Base-by-base conservation (phyloP, 2,329 filamentous ascomycete genomes). In the Xylaria sp. region DNA sequence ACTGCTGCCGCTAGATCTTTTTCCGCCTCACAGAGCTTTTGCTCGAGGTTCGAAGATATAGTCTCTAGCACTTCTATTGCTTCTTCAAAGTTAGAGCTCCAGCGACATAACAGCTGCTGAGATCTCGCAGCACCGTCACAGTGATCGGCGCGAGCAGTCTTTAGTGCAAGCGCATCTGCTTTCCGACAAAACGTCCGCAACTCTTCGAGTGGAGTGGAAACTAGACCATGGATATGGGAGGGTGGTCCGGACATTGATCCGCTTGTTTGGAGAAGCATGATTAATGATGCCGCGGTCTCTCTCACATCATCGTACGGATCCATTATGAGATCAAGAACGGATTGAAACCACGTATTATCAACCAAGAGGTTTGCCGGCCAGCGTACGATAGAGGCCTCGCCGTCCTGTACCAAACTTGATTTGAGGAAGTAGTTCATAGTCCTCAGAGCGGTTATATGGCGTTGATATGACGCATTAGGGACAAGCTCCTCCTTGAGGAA, bases 241-340 rank as follows among this genome's bases (percentile, higher is more conserved):
- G 40, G 59, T 61, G 52, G 64, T 21, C 25, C 66, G 46, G 52
- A 67, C 37, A 65, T 60, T 19, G 72, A 79, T 23, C 76, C 72
- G 15, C 73, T 68, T 23, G 78, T 75, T 2, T 79, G 76, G 40
- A 85, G 79, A n/a, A 85, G 69, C 54, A 79, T 80, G 27, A 90
- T 68, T 2, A 87, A 77, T 1, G 75, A 75, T 0, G 81, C 78
- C 2, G 87, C 83, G 37, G 78, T 76, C 43, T 84, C 86, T 67
- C 94, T 85, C 4, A 98, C 90, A 74, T 99, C 95, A 59, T 98
- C 95, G 71, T 96, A 99, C 0, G 94, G 92, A 70, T 99, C 91
- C 72, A 96, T 81, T 7, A 96, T 77, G 21, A 97, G 84, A 73
- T 97, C 92, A 13, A 93, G 79, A 6, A 98, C 79, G 4, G 88